Conservation (phyloP, 1,139 yeast species). For the Hanseniaspora uvarum region DNA sequence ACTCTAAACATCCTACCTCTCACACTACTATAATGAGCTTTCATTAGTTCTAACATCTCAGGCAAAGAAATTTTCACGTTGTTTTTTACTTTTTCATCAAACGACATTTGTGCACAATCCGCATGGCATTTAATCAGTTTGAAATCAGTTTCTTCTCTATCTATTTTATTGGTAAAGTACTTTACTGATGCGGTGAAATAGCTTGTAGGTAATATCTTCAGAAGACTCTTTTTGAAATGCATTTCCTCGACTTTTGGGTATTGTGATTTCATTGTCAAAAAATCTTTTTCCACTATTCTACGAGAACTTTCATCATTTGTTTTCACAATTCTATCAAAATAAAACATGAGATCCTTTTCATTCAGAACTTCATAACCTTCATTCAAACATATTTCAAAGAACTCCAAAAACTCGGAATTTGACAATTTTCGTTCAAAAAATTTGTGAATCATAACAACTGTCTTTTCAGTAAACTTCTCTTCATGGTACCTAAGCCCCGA, state of each 20-base stretch:
- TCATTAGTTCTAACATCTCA: neutral
- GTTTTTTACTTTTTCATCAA: neutral
- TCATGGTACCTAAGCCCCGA: neutral
- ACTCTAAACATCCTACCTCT: neutral
- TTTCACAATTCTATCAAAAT: neutral
- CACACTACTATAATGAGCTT: neutral
- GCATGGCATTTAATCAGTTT: constrained; percentile 1
- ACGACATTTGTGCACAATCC: constrained; percentile 2
- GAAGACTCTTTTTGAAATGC: neutral
- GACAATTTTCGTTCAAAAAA: neutral
- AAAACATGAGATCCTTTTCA: constrained; percentile 1
- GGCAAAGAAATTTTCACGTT: neutral
- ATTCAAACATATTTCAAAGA: neutral
- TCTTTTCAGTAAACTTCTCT: neutral
- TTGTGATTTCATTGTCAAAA: constrained; percentile 3
- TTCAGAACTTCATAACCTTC: neutral
- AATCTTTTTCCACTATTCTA: neutral
- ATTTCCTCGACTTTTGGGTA: neutral
- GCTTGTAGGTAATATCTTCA: neutral
- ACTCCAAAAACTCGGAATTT: neutral
- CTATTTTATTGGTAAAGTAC: neutral
- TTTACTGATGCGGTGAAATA: neutral
- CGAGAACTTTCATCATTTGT: neutral
- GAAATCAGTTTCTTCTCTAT: neutral
- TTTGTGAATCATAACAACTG: neutral